A percentile compares a stretch with the other conserved stretches of the same genome.
Evolutionary conservation across 805 yeast genomes (phyloP).

Genomic region (Wickerhamiella occidentalis): DNA sequence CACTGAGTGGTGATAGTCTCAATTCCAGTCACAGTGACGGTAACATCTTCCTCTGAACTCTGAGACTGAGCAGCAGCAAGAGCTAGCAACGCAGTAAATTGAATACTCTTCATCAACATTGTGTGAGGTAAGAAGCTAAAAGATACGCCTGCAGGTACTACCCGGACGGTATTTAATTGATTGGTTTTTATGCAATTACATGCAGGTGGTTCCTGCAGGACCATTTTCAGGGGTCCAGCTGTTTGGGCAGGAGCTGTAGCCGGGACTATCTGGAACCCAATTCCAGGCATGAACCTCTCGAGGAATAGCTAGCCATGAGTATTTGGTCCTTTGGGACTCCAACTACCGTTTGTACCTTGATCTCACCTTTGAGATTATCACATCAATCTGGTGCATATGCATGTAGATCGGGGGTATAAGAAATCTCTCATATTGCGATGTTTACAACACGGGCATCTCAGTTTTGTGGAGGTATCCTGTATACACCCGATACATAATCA

Average conservation of each 20-base stretch:
- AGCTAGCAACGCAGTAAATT: not conserved
- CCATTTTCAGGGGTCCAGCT: not conserved
- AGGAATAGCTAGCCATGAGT: no score
- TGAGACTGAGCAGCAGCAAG: not conserved
- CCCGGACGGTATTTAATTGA: not conserved
- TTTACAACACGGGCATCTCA: not conserved
- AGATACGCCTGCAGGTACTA: not conserved
- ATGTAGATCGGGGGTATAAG: not conserved
- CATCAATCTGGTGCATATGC: slow-evolving; percentile 1
- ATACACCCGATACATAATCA: not conserved
- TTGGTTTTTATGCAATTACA: not conserved
- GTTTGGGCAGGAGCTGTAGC: no score
- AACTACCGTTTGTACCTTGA: not conserved
- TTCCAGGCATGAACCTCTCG: not conserved
- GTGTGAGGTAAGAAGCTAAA: not conserved
- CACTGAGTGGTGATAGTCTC: slow-evolving; percentile 1
- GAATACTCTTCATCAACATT: not conserved
- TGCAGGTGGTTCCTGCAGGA: not conserved
- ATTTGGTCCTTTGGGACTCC: no score
- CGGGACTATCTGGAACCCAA: no score
- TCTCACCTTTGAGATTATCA: not conserved
- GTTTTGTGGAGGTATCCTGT: no score
- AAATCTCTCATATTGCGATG: not conserved
- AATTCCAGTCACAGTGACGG: not conserved
- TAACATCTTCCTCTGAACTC: slow-evolving; percentile 13